Base-by-base conservation (phyloP, 208 protist species). In the Perkinsela sp. region DNA sequence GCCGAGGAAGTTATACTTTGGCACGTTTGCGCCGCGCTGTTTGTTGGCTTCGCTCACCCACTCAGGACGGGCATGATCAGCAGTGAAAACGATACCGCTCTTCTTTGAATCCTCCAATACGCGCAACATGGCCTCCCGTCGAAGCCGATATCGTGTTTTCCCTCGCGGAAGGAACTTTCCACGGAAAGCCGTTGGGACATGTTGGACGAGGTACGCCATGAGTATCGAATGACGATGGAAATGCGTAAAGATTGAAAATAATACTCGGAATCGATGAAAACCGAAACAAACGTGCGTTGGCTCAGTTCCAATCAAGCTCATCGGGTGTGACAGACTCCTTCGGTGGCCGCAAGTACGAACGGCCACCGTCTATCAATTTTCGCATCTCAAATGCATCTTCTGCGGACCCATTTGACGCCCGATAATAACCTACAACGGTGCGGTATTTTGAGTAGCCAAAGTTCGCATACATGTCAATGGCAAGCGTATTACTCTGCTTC, bases 391-490 rank as follows among this genome's bases (percentile, higher is more conserved):
- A 72, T 0, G 80, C 82, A 76, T 93, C 85, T 70, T 94, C 90
- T 71, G 83, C 79, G 22, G 74, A 72, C 66, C 81, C 85, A 69
- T 84, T 79, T 0, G 72, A 75, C 0, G 78, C 82, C 48, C 81
- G 78, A 68, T 94, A 93, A 71, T 93, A 94, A 22, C 70, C 65
- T 1, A 90, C 74, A 16, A 93, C 93, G 0, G 81, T 83, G 1
- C 96, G 81, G 75, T 98, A 99, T 0, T 97, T 78, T 69, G 88
- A 82, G 79, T 99, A 99, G 1, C 95, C 96, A 30, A 98, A 76
- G 66, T 90, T 87, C 30, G 88, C 75, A 76, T 99, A 98, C 95
- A 98, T 98, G 66, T 83, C 80, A 69, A 97, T 90, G 0, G 95
- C 96, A 1, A 97, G 84, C 30, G 77, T 77, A 76, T 98, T 99